Percentiles rank a stretch among this genome's conserved stretches.
Conservation (phyloP, 2,329 filamentous ascomycete genomes). For the Chrysoporthe deuterocubensis region DNA sequence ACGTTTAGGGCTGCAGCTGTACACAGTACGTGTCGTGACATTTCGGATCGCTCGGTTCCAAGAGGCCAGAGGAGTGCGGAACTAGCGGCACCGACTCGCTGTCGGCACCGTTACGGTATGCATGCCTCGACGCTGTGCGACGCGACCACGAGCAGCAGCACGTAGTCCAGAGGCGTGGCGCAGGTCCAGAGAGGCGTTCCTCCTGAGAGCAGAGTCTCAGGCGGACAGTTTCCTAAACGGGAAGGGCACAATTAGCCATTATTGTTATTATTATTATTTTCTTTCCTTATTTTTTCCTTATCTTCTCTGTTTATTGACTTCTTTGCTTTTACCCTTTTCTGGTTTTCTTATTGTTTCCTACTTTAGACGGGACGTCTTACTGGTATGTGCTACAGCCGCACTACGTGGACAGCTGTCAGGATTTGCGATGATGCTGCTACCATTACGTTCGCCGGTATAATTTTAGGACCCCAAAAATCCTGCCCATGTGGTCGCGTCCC, state of each 20-base stretch:
- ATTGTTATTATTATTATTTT: background rate
- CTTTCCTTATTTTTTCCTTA: background rate
- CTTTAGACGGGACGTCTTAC: background rate
- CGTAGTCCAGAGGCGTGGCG: background rate
- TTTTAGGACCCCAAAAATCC: constrained; percentile 25
- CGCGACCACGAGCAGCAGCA: background rate
- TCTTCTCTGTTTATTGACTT: background rate
- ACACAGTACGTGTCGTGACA: background rate
- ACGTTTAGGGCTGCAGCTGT: background rate
- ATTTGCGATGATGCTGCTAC: background rate
- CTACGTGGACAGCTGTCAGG: constrained; percentile 8
- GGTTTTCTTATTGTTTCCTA: background rate
- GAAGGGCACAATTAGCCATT: background rate
- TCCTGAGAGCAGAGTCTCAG: background rate
- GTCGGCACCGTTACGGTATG: background rate
- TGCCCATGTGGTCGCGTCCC: constrained; percentile 23
- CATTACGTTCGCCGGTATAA: constrained; percentile 14
- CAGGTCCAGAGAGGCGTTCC: background rate
- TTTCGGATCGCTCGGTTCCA: background rate
- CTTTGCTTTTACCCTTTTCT: background rate
- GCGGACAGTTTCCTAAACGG: background rate
- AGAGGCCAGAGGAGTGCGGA: background rate
- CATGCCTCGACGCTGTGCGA: background rate
- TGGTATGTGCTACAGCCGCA: background rate
- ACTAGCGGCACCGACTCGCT: constrained; percentile 1